These are phyloP conservation scores for Bothriochloa decipiens DNA, from an alignment of 176 grass and related monocot genomes.

Conservation along the genomic window DNA sequence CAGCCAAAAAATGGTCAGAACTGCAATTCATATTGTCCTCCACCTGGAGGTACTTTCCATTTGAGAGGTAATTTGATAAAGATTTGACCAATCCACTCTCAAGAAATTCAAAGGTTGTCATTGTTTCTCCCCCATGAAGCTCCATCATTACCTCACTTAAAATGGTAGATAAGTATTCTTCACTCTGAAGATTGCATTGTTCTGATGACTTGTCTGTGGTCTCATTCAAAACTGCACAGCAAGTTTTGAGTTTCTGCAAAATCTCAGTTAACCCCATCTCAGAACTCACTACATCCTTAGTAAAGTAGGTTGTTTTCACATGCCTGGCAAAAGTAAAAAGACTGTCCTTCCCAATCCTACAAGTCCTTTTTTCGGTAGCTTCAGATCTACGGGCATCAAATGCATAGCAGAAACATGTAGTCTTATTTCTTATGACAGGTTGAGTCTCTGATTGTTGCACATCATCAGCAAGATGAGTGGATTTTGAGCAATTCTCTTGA, in stretches of 20 bases:
- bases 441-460: constrained; percentile 53
- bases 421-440: constrained; percentile 51
- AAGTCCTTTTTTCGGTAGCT: constrained; percentile 59
- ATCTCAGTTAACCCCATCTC: constrained; percentile 77
- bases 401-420: constrained; percentile 88
- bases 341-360: constrained; percentile 60
- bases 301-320: constrained; percentile 79
- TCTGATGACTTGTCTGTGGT: constrained; percentile 57
- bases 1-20: constrained; percentile 54
- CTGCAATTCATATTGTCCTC: constrained; percentile 36
- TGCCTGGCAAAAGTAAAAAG: constrained; percentile 69
- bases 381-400: constrained; percentile 63
- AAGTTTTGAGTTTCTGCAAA: constrained; percentile 83
- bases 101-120: constrained; percentile 99
- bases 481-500: constrained; percentile 64
- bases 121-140: constrained; percentile 76
- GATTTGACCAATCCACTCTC: constrained; percentile 93
- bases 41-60: constrained; percentile 69
- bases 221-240: constrained; percentile 80
- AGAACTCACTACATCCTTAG: constrained; percentile 62
- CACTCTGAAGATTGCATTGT: constrained; percentile 51
- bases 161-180: constrained; percentile 77
- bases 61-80: constrained; percentile 83
- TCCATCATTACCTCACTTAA: constrained; percentile 93
- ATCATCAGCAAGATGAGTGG: constrained; percentile 44